Percentiles rank a stretch among this genome's conserved stretches.
Evolutionary conservation across 352 stramenopile genomes (phyloP).

Genomic region (Phytophthora sp.): DNA sequence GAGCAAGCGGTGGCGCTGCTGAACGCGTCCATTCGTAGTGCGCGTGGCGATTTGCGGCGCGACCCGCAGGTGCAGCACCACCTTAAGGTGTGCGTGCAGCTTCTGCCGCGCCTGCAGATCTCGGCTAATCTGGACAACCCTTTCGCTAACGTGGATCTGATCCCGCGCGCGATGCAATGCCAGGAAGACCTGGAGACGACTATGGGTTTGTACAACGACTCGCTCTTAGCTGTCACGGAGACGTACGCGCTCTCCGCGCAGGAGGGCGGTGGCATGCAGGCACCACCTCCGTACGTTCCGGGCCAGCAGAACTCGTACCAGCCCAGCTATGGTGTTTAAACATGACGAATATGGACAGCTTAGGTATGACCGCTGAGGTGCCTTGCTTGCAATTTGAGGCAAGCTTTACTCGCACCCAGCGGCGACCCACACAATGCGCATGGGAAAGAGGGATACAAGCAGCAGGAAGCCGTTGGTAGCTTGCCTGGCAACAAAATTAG

Average conservation of each 20-base stretch:
- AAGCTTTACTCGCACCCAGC: slow-evolving; percentile 5
- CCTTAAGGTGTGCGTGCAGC: slow-evolving; percentile 87
- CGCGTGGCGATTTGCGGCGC: slow-evolving; percentile 79
- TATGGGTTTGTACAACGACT: slow-evolving; percentile 91
- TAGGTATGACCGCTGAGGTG: slow-evolving; percentile 10
- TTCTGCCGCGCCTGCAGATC: slow-evolving; percentile 86
- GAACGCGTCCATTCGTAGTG: slow-evolving; percentile 80
- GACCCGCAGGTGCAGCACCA: slow-evolving; percentile 86
- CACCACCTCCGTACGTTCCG: slow-evolving; percentile 83
- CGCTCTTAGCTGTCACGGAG: slow-evolving; percentile 84
- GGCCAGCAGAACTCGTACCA: slow-evolving; percentile 92
- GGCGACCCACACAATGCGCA: slow-evolving; percentile 1
- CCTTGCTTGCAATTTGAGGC: slow-evolving; percentile 16
- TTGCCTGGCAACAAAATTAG: slow-evolving; percentile 32
- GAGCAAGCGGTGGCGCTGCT: slow-evolving; percentile 82
- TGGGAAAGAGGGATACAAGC: slow-evolving; percentile 20
- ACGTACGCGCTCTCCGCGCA: slow-evolving; percentile 85
- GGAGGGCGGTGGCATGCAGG: slow-evolving; percentile 59
- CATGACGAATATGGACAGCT: slow-evolving; percentile 23
- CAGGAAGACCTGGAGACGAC: slow-evolving; percentile 87
- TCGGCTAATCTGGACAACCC: slow-evolving; percentile 90
- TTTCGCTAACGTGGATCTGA: slow-evolving; percentile 88
- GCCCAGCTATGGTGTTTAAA: slow-evolving; percentile 85
- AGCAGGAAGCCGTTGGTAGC: slow-evolving; percentile 39
- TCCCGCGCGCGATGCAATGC: slow-evolving; percentile 89